These are phyloP conservation scores for Microbotryum scabiosae DNA, from an alignment of 1,284 basidiomycete genomes.

Conservation along the genomic window DNA sequence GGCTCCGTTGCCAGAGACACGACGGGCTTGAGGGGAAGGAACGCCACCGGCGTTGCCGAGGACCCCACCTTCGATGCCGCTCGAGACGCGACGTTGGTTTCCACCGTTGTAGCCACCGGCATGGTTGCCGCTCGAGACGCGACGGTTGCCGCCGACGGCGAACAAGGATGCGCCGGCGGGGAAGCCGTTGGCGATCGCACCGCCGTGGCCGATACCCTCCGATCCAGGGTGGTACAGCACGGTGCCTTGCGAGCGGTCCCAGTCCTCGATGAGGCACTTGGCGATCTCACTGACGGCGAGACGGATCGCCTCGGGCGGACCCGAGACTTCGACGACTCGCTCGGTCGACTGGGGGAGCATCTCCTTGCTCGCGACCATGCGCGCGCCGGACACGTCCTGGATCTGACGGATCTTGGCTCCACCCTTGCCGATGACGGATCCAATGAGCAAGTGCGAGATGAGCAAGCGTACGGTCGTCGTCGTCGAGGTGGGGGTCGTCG, in stretches of 20 bases:
- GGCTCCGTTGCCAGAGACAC: constrained; percentile 28
- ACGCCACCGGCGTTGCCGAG: constrained; percentile 12
- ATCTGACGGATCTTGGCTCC: constrained; percentile 99
- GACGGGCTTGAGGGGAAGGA: neutral
- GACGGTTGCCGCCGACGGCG: constrained; percentile 5
- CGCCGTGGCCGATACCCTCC: constrained; percentile 45
- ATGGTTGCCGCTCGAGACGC: neutral
- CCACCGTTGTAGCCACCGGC: neutral
- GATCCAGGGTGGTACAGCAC: constrained; percentile 91
- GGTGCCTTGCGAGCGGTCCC: constrained; percentile 86
- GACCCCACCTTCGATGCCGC: neutral
- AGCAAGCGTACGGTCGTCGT: constrained; percentile 95
- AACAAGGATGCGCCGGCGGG: constrained; percentile 5
- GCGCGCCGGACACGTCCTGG: constrained; percentile 95
- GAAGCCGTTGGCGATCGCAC: constrained; percentile 1
- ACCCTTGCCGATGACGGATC: constrained; percentile 94
- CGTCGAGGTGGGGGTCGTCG: constrained; percentile 79
- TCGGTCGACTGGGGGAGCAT: constrained; percentile 99
- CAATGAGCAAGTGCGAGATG: constrained; percentile 99
- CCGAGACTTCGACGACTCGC: constrained; percentile 93
- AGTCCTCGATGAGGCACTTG: constrained; percentile 90
- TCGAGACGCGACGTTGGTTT: neutral
- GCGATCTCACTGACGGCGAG: constrained; percentile 96
- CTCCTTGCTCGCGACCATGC: constrained; percentile 91
- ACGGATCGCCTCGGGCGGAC: constrained; percentile 97